A percentile compares a stretch with the other conserved stretches of the same genome.
phyloP scores from a whole-genome alignment of 2,329 filamentous ascomycete genomes.

The Claviceps humidiphila region DNA sequence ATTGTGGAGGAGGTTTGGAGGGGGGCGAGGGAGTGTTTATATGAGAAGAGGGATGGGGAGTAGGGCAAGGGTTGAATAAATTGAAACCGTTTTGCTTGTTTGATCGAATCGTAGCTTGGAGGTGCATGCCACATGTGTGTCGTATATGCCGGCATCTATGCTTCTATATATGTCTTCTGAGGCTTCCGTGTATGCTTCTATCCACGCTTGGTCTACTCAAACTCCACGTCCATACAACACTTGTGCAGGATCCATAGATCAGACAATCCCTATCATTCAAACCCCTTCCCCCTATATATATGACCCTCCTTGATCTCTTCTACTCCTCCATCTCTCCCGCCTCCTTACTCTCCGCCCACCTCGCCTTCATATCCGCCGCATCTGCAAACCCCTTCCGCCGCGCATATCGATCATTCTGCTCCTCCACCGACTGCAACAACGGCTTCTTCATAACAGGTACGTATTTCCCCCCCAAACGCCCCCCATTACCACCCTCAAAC shows the following conservation, averaged over 20 bases:
- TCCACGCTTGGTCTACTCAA: slow-evolving; percentile 3
- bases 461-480: slow-evolving; percentile 39
- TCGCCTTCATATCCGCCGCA: slow-evolving; percentile 33
- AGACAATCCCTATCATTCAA: too few relatives aligned
- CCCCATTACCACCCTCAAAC: slow-evolving; percentile 44
- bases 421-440: slow-evolving; percentile 34
- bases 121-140: too few relatives aligned
- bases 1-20: slow-evolving; percentile 87
- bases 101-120: too few relatives aligned
- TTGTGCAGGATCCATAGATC: too few relatives aligned
- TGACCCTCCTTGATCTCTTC: slow-evolving; percentile 6
- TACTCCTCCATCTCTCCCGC: slow-evolving; percentile 16
- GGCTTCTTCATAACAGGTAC: slow-evolving; percentile 39
- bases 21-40: slow-evolving; percentile 69
- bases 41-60: slow-evolving; percentile 31
- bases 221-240: background rate
- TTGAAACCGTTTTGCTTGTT: too few relatives aligned
- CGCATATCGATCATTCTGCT: slow-evolving; percentile 50
- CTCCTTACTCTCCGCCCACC: slow-evolving; percentile 11
- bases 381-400: slow-evolving; percentile 43
- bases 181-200: too few relatives aligned
- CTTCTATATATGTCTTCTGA: too few relatives aligned
- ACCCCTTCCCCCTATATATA: too few relatives aligned
- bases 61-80: background rate
- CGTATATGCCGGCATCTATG: too few relatives aligned